Percentiles rank a stretch among this genome's conserved stretches.
phyloP scores from a whole-genome alignment of 805 yeast genomes.

The Nakazawaea wickerhamii region DNA sequence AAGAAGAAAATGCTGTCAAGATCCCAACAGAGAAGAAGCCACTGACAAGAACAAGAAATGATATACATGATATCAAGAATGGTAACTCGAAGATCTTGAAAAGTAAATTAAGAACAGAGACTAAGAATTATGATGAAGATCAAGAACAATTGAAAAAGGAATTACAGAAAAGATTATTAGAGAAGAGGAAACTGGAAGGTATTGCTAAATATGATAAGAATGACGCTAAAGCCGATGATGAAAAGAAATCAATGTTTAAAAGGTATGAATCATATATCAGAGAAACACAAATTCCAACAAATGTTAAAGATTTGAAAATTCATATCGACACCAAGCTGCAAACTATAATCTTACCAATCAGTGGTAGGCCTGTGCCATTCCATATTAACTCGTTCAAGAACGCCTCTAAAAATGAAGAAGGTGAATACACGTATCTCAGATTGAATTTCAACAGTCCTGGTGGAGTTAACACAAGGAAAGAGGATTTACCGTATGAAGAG shows the following conservation, averaged over 20 bases:
- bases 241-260: constrained; percentile 70
- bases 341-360: constrained; percentile 83
- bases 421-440: constrained; percentile 86
- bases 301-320: constrained; percentile 77
- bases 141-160: constrained; percentile 75
- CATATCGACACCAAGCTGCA: constrained; percentile 86
- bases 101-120: constrained; percentile 74
- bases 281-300: constrained; percentile 84
- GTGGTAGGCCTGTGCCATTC: constrained; percentile 97
- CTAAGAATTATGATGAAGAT: constrained; percentile 69
- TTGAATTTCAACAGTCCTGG: constrained; percentile 90
- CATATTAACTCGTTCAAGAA: constrained; percentile 91
- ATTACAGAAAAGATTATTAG: constrained; percentile 78
- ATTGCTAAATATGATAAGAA: constrained; percentile 74
- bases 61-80: constrained; percentile 19
- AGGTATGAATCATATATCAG: constrained; percentile 92
- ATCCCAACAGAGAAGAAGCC: constrained; percentile 16
- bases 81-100: constrained; percentile 63
- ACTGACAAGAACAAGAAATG: constrained; percentile 32
- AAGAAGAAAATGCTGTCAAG: constrained; percentile 21
- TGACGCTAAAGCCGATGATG: constrained; percentile 56
- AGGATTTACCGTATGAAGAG: constrained; percentile 88
- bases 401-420: constrained; percentile 94
- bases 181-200: constrained; percentile 83
- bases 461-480: constrained; percentile 60